Conservation (phyloP, 1,139 yeast genomes). For the Entelexis paramagnoliae region DNA sequence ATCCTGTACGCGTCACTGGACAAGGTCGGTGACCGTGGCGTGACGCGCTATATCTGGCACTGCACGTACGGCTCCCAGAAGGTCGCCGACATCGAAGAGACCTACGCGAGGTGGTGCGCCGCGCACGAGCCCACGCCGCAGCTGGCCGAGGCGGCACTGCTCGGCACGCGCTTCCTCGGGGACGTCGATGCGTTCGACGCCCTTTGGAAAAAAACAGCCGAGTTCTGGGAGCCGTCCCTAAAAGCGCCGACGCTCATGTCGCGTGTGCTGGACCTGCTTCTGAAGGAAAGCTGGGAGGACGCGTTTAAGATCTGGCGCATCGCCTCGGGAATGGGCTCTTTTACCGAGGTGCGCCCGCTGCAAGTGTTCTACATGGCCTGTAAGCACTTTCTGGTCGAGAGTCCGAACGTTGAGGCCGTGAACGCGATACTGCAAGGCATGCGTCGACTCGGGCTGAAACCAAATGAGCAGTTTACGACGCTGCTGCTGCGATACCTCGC, state of each 20-base stretch:
- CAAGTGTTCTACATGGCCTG: conserved; percentile 12
- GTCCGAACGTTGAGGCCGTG: conserved; percentile 4
- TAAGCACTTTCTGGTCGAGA: conserved; percentile 14
- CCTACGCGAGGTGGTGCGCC: conserved; percentile 3
- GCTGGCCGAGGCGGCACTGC: conserved; percentile 17
- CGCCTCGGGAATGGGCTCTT: conserved; percentile 11
- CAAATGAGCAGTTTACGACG: conserved; percentile 12
- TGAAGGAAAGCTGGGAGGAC: conserved; percentile 12
- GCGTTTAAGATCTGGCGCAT: conserved; percentile 12
- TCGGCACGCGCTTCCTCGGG: conserved; percentile 17
- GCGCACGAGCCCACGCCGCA: not conserved
- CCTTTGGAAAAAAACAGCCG: conserved; percentile 9
- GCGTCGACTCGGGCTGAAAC: conserved; percentile 3
- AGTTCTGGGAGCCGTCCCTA: conserved; percentile 12
- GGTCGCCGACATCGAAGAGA: conserved; percentile 15
- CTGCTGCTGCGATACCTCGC: conserved; percentile 15
- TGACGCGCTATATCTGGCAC: conserved; percentile 14
- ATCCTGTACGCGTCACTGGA: conserved; percentile 15
- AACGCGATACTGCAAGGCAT: conserved; percentile 13
- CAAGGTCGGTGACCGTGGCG: conserved; percentile 15
- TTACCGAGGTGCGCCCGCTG: not conserved
- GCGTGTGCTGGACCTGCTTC: conserved; percentile 10
- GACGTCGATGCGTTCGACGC: conserved; percentile 9
- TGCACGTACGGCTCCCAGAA: conserved; percentile 17
- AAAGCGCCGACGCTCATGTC: conserved; percentile 15